A percentile compares a stretch with the other conserved stretches of the same genome.
These are phyloP conservation scores for Pleurotus giganteus DNA, from an alignment of 768 basidiomycete species.

Conservation along the genomic window DNA sequence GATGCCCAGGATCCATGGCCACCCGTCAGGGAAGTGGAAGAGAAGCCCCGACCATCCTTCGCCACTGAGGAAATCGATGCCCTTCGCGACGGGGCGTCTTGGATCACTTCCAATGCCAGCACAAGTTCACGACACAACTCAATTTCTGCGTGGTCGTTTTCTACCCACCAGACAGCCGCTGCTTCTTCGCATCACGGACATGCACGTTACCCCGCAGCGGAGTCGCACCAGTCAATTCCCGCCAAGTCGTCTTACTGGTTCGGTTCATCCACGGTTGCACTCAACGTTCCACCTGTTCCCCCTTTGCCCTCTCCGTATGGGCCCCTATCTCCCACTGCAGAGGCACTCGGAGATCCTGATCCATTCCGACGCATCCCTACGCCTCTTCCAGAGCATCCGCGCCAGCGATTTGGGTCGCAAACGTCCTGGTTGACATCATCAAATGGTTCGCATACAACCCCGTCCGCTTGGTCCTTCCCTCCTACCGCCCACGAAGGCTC, in stretches of 20 bases:
- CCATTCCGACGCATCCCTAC: constrained; percentile 59
- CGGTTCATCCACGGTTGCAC: constrained; percentile 40
- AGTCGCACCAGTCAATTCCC: constrained; percentile 41
- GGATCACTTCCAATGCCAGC: constrained; percentile 69
- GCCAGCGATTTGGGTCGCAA: constrained; percentile 58
- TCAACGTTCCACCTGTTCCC: constrained; percentile 53
- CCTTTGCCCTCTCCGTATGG: constrained; percentile 65
- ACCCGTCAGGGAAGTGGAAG: constrained; percentile 47
- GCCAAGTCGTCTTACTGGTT: constrained; percentile 68
- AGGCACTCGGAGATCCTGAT: constrained; percentile 45
- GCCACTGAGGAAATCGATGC: constrained; percentile 71
- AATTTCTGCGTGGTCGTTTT: constrained; percentile 70
- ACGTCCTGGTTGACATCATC: constrained; percentile 74
- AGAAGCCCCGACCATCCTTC: constrained; percentile 61
- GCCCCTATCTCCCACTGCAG: constrained; percentile 38
- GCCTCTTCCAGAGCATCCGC: constrained; percentile 35
- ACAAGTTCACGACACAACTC: constrained; percentile 55
- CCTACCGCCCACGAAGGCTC: constrained; percentile 37
- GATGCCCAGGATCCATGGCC: constrained; percentile 61
- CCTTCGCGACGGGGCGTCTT: constrained; percentile 74
- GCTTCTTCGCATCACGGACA: constrained; percentile 35
- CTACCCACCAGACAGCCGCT: constrained; percentile 53
- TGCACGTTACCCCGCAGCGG: constrained; percentile 29
- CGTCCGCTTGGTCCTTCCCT: constrained; percentile 72
- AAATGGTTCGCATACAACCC: constrained; percentile 51